Conservation (phyloP, 495 filamentous ascomycete species). For the Melanomma pulvis-pyrius region DNA sequence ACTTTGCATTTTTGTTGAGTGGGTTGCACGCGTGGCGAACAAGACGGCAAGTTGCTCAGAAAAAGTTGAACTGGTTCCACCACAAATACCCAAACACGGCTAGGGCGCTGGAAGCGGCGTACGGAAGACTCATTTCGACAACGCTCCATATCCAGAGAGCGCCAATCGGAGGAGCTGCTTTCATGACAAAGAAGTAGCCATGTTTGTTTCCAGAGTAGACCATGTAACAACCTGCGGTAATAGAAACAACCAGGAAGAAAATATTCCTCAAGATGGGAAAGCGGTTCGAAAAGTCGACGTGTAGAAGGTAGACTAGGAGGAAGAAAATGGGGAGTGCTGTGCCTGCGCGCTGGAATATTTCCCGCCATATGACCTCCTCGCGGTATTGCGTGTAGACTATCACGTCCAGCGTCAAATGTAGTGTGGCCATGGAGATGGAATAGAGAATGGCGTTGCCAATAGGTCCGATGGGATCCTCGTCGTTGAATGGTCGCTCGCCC, state of each 20-base stretch:
- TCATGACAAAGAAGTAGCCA: constrained; percentile 88
- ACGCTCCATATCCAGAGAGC: constrained; percentile 94
- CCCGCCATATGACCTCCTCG: constrained; percentile 62
- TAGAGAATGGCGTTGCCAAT: constrained; percentile 66
- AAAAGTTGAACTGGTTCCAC: constrained; percentile 66
- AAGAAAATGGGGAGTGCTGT: constrained; percentile 62
- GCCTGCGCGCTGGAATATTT: constrained; percentile 56
- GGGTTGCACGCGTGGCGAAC: background rate
- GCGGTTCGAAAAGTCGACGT: constrained; percentile 45
- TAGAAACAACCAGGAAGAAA: constrained; percentile 60
- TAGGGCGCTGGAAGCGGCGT: constrained; percentile 63
- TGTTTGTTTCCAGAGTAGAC: constrained; percentile 77
- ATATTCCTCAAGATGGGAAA: constrained; percentile 55
- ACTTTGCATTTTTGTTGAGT: background rate
- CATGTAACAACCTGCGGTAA: constrained; percentile 70
- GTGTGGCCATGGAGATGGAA: constrained; percentile 70
- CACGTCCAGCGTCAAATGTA: constrained; percentile 86
- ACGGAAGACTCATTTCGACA: constrained; percentile 76
- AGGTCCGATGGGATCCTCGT: constrained; percentile 53
- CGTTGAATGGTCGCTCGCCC: constrained; percentile 33
- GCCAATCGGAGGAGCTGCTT: constrained; percentile 83
- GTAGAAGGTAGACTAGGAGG: constrained; percentile 62
- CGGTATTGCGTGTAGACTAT: constrained; percentile 92
- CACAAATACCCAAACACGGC: constrained; percentile 67
- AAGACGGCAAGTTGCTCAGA: background rate